Evolutionary conservation across 2,329 filamentous ascomycete species (phyloP).

Genomic region (Cladobotryum protrusum): DNA sequence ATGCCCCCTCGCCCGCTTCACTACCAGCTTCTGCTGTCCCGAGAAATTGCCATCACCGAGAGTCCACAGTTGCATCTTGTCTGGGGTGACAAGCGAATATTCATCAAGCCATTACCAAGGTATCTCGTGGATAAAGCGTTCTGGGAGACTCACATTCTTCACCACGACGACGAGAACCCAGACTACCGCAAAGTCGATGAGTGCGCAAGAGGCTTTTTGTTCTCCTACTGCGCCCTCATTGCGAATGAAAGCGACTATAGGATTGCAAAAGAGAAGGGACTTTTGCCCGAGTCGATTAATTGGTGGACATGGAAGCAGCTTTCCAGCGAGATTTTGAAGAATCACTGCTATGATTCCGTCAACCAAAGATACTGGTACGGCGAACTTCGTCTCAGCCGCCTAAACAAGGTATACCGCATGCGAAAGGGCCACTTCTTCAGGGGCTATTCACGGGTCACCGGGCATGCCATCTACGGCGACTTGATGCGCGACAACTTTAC

Average conservation of each 20-base stretch:
- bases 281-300: conserved; percentile 28
- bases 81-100: conserved; percentile 32
- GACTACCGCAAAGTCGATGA: neutral
- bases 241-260: conserved; percentile 32
- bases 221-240: conserved; percentile 33
- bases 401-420: conserved; percentile 37
- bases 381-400: conserved; percentile 32
- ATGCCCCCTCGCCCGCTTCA: conserved; percentile 34
- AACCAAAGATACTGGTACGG: conserved; percentile 35
- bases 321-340: conserved; percentile 16
- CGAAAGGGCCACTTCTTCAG: conserved; percentile 12
- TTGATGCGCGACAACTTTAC: conserved; percentile 39
- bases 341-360: conserved; percentile 19
- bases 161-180: neutral
- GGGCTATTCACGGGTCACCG: conserved; percentile 15
- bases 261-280: conserved; percentile 27
- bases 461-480: conserved; percentile 28
- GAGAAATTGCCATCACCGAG: conserved; percentile 32
- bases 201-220: conserved; percentile 31
- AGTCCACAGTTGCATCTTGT: conserved; percentile 33
- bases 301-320: conserved; percentile 34
- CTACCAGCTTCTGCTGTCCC: conserved; percentile 27
- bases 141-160: conserved; percentile 27
- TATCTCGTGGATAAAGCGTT: conserved; percentile 32
- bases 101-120: conserved; percentile 34